A percentile compares a stretch with the other conserved stretches of the same genome.
Evolutionary conservation across 306 rosid species (phyloP).

Genomic region (Corylus avellana): DNA sequence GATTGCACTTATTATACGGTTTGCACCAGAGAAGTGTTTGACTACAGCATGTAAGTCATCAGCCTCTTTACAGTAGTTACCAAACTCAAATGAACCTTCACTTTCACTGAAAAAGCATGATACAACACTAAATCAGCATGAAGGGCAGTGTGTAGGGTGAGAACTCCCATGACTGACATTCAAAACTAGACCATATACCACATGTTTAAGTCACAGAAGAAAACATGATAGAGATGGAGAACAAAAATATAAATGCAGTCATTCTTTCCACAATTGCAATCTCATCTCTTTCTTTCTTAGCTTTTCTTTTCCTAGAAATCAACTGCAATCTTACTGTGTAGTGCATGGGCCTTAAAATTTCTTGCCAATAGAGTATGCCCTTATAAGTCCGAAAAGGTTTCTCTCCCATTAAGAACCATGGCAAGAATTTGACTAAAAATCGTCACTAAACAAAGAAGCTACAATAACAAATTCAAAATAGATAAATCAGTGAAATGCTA

Average conservation of each 20-base stretch:
- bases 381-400: not conserved
- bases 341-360: not conserved
- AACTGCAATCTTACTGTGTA: not conserved
- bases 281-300: no score
- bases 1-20: constrained; percentile 48
- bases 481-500: no score
- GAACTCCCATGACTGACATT: constrained; percentile 11
- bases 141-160: not conserved
- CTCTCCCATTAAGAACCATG: not conserved
- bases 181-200: constrained; percentile 17
- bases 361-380: not conserved
- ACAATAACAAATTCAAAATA: no score
- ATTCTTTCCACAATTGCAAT: not conserved
- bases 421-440: not conserved
- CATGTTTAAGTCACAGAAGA: constrained; percentile 6
- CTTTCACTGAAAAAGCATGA: constrained; percentile 60
- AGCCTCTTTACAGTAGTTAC: constrained; percentile 57
- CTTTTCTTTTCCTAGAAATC: no score
- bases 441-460: no score
- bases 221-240: constrained; percentile 15
- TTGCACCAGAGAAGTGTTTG: constrained; percentile 53
- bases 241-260: not conserved
- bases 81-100: constrained; percentile 73
- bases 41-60: constrained; percentile 65
- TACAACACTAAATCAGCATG: constrained; percentile 39